Conservation (phyloP, 2,329 filamentous ascomycete species). For the Colletotrichum siamense region DNA sequence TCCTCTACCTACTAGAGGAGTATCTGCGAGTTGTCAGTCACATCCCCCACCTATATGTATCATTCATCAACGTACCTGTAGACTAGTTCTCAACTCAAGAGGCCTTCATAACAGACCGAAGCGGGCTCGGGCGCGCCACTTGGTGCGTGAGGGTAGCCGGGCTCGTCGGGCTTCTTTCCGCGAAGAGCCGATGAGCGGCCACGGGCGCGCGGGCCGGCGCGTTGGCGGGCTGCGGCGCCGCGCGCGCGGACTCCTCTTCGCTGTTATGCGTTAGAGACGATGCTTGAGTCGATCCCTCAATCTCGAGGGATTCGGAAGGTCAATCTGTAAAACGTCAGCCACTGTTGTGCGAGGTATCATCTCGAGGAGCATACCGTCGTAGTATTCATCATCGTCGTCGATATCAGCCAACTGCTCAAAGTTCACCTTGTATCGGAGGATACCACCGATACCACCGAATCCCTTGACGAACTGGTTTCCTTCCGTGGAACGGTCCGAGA, state of each 20-base stretch:
- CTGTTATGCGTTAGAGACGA: conserved; percentile 39
- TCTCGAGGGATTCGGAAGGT: conserved; percentile 86
- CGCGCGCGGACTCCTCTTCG: conserved; percentile 29
- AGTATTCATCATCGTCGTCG: conserved; percentile 92
- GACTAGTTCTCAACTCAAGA: conserved; percentile 50
- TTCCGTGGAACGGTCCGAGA: conserved; percentile 95
- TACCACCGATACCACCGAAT: conserved; percentile 96
- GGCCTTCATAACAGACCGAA: conserved; percentile 71
- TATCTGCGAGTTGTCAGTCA: background rate
- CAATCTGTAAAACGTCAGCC: conserved; percentile 66
- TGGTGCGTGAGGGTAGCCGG: conserved; percentile 49
- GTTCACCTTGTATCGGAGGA: conserved; percentile 99
- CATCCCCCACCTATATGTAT: background rate
- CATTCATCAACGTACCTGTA: conserved; percentile 10
- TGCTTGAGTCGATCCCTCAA: conserved; percentile 83
- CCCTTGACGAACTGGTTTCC: conserved; percentile 99
- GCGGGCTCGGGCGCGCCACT: conserved; percentile 69
- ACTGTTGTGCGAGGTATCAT: background rate
- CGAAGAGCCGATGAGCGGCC: conserved; percentile 51
- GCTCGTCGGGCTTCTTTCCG: conserved; percentile 50
- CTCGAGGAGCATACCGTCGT: conserved; percentile 58
- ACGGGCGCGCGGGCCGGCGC: conserved; percentile 44
- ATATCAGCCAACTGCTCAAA: conserved; percentile 97
- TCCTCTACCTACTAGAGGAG: conserved; percentile 16
- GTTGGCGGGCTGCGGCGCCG: conserved; percentile 36